Base-by-base conservation (phyloP, 805 yeast genomes). In the Jamesozyma lodderae region DNA sequence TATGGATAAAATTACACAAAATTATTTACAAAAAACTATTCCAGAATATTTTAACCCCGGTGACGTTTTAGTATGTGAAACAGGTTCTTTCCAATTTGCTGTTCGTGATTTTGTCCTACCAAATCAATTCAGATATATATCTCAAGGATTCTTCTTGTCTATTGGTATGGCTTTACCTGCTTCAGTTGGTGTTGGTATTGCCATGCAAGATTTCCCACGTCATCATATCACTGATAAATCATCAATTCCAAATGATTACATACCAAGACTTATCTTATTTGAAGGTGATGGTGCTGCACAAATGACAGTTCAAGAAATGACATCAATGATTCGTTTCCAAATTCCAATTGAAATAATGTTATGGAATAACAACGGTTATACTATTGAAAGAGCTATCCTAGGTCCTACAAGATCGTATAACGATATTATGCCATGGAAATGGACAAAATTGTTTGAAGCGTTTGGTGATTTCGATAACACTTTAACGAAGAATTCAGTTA, bases 221-320 rank as follows among this genome's bases (percentile, higher is more conserved):
- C 22, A 26, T 18, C 60, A 55, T 41, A 48, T 69, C 34, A 53
- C 49, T 31, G 63, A 66, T 5, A 24, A 29, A 11, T 27, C 32
- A n/a, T 29, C 33, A 4, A 28, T 48, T 25, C 41, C 43, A 14
- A 45, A 49, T 10, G 50, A 51, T 29, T 53, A 53, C 26, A 36
- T 51, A 3, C 70, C 78, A 23, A 72, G 94, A 50, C 68, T 87
- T 33, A 67, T 85, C 16, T 65, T 87, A 18, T 63, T 85, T 14
- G 87, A 83, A 66, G 96, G 96, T 40, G 96, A 88, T 58, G 96
- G 96, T 53, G 79, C 95, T 2, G 90, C 95, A 2, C 95, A 85
- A 65, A 83, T 88, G 95, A 86, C 96, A 4, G 68, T 81, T 39
- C 95, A 88, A 67, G 96, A 88, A 55, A 60, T 79, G 35, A 74